Conservation (phyloP, 2,329 filamentous ascomycete species). For the Cucurbitaria berberidis region DNA sequence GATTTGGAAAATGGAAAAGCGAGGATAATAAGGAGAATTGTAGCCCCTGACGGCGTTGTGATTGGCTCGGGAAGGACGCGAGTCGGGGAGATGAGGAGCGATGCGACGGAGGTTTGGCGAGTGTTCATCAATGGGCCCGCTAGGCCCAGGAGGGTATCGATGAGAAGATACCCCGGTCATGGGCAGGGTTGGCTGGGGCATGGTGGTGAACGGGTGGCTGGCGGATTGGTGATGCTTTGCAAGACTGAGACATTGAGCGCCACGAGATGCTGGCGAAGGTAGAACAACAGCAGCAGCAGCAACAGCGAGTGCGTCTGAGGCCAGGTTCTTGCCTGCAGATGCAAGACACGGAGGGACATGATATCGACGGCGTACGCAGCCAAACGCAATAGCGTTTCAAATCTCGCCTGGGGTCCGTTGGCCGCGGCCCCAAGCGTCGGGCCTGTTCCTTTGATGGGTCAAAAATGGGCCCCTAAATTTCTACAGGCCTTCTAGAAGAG, state of each 20-base stretch:
- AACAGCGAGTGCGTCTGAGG: conserved; percentile 2
- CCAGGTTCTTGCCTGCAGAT: conserved; percentile 12
- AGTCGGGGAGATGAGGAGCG: conserved; percentile 48
- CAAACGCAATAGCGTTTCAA: conserved; percentile 35
- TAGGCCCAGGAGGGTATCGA: conserved; percentile 19
- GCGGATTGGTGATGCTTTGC: conserved; percentile 15
- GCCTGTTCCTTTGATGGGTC: conserved; percentile 19
- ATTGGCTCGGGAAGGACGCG: conserved; percentile 32
- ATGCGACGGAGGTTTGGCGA: conserved; percentile 38
- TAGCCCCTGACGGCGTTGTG: conserved; percentile 9
- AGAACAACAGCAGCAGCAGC: conserved; percentile 23
- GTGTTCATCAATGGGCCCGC: conserved; percentile 17
- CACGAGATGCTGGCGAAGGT: conserved; percentile 16
- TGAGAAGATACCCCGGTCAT: conserved; percentile 13
- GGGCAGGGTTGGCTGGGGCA: conserved; percentile 22
- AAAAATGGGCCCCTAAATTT: conserved; percentile 36
- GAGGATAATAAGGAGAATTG: conserved; percentile 21
- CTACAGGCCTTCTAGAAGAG: conserved; percentile 48
- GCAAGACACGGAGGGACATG: conserved; percentile 16
- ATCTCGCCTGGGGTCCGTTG: conserved; percentile 16
- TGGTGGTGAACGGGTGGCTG: conserved; percentile 13
- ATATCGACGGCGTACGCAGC: conserved; percentile 15
- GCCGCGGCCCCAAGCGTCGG: conserved; percentile 25
- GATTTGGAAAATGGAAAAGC: conserved; percentile 8
- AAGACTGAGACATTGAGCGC: conserved; percentile 16